Evolutionary conservation across 1,139 yeast species (phyloP).

Genomic region (Suhomyces panamericanus): DNA sequence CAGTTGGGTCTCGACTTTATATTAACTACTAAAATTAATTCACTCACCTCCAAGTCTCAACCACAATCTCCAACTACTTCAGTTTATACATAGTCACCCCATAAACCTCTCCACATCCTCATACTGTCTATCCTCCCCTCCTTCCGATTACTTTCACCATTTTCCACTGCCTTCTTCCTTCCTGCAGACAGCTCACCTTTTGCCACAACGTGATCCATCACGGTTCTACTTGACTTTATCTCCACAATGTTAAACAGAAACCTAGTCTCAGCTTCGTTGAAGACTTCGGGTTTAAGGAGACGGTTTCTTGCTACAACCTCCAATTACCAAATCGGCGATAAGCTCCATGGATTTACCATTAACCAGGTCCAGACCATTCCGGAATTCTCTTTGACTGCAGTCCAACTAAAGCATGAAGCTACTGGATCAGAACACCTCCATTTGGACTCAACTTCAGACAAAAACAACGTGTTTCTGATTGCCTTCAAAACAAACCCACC

Average conservation of each 20-base stretch:
- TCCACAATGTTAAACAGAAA: slow-evolving; percentile 4
- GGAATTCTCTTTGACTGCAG: slow-evolving; percentile 79
- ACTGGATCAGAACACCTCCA: slow-evolving; percentile 86
- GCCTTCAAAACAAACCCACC: slow-evolving; percentile 96
- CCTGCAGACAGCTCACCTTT: background rate
- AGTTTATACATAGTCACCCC: no score
- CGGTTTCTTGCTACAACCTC: slow-evolving; percentile 7
- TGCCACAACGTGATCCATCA: slow-evolving; percentile 1
- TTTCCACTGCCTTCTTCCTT: background rate
- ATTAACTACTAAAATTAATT: no score
- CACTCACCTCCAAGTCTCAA: no score
- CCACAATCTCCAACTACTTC: no score
- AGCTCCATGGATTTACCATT: slow-evolving; percentile 63
- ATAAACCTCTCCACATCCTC: no score
- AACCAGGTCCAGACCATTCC: slow-evolving; percentile 69
- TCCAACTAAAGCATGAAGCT: slow-evolving; percentile 60
- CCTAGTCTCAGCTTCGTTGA: background rate
- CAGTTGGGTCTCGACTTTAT: no score
- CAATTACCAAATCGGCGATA: slow-evolving; percentile 64
- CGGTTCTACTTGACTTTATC: background rate
- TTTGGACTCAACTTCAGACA: slow-evolving; percentile 70
- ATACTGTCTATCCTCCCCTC: no score
- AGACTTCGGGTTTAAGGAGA: background rate
- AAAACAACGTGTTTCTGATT: slow-evolving; percentile 83
- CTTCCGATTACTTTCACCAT: no score